Evolutionary conservation across 352 stramenopile species (phyloP).

Genomic region (Globisporangium recalcitrans): DNA sequence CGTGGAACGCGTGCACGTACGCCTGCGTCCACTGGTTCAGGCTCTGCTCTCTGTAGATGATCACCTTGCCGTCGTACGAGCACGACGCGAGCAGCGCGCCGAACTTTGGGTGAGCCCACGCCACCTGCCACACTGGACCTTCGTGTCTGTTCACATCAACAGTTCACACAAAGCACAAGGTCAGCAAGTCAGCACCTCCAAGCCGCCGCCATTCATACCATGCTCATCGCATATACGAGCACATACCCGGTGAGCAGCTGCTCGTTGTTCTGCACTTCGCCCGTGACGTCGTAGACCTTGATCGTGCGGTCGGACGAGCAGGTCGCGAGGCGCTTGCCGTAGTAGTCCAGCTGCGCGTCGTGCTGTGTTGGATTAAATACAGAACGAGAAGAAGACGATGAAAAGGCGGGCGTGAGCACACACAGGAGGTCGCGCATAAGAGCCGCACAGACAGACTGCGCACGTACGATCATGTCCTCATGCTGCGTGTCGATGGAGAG

Average conservation of each 20-base stretch:
- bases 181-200: neutral
- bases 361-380: constrained; percentile 49
- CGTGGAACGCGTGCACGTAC: constrained; percentile 87
- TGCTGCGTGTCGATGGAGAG: constrained; percentile 96
- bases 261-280: constrained; percentile 88
- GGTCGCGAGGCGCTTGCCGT: constrained; percentile 98
- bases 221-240: neutral
- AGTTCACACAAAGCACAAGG: constrained; percentile 2
- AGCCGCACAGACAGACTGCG: neutral
- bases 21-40: constrained; percentile 92
- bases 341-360: constrained; percentile 99
- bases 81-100: constrained; percentile 94
- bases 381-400: constrained; percentile 16
- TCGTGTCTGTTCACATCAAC: constrained; percentile 69
- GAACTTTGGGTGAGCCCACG: constrained; percentile 98
- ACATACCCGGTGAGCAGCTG: constrained; percentile 80
- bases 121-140: constrained; percentile 97
- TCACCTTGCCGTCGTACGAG: constrained; percentile 97
- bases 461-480: constrained; percentile 94
- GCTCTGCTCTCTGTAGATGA: constrained; percentile 94
- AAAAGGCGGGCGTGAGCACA: neutral
- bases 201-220: neutral
- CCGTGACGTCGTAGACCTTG: constrained; percentile 95
- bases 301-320: constrained; percentile 97
- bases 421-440: neutral